Evolutionary conservation across 2,329 filamentous ascomycete genomes (phyloP).

Genomic region (Dactylellina cionopaga): DNA sequence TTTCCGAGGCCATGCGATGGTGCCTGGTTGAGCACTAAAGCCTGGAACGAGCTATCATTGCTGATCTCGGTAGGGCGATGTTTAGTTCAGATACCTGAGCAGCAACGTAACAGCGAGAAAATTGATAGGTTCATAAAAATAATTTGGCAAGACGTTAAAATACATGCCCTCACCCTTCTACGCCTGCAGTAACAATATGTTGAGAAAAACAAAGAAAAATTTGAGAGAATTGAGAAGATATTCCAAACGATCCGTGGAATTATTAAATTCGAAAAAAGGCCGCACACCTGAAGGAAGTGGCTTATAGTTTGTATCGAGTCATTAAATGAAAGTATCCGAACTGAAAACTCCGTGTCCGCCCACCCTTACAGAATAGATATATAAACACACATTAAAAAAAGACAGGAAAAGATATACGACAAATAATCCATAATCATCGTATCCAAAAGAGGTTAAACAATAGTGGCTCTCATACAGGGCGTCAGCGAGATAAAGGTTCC

Average conservation of each 20-base stretch:
- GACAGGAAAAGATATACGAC: not conserved
- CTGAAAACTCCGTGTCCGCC: constrained; percentile 10
- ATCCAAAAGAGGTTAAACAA: not conserved
- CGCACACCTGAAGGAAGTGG: too few relatives aligned
- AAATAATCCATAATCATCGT: constrained; percentile 17
- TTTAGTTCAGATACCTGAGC: too few relatives aligned
- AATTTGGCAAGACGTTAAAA: too few relatives aligned
- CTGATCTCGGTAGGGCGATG: too few relatives aligned
- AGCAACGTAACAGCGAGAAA: too few relatives aligned
- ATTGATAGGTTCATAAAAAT: too few relatives aligned
- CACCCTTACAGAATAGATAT: not conserved
- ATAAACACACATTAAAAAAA: not conserved
- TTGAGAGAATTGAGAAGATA: not conserved
- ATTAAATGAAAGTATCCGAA: constrained; percentile 23
- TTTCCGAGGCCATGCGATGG: too few relatives aligned
- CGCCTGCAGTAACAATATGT: too few relatives aligned
- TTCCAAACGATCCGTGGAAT: not conserved
- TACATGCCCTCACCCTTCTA: too few relatives aligned
- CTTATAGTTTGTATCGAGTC: too few relatives aligned
- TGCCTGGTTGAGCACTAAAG: too few relatives aligned
- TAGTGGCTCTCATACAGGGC: not conserved
- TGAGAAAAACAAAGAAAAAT: not conserved
- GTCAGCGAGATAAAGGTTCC: not conserved
- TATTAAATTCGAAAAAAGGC: not conserved
- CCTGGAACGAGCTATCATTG: too few relatives aligned